These are phyloP conservation scores for Aspergillus texensis DNA, from an alignment of 2,329 filamentous ascomycete species.

Conservation along the genomic window DNA sequence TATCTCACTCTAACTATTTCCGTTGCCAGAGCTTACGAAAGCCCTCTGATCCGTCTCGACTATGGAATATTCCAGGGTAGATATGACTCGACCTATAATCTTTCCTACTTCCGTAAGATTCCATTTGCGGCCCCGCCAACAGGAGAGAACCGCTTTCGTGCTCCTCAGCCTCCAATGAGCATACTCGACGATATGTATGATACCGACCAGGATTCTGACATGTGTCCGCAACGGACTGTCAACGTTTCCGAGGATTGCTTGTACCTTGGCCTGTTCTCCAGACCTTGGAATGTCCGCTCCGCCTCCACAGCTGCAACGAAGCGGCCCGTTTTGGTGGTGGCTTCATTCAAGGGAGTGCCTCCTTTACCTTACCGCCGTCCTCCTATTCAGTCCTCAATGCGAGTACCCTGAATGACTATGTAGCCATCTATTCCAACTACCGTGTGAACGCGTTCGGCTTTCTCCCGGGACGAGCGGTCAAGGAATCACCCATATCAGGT, in stretches of 20 bases:
- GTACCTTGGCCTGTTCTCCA: constrained; percentile 62
- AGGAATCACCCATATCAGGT: constrained; percentile 48
- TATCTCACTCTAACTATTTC: constrained; percentile 13
- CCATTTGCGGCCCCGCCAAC: constrained; percentile 63
- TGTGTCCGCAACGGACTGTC: constrained; percentile 61
- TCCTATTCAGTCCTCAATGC: constrained; percentile 63
- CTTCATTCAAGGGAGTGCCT: constrained; percentile 61
- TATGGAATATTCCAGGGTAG: constrained; percentile 58
- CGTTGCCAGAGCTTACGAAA: constrained; percentile 21
- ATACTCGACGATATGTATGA: constrained; percentile 57
- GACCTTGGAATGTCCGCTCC: constrained; percentile 53
- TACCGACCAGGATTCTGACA: constrained; percentile 58
- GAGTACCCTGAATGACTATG: constrained; percentile 53
- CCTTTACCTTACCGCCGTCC: constrained; percentile 58
- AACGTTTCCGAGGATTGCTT: constrained; percentile 64
- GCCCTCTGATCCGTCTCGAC: constrained; percentile 47
- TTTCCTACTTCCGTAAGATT: constrained; percentile 63
- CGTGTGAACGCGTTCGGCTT: constrained; percentile 61
- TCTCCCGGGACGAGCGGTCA: constrained; percentile 53
- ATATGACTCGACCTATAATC: constrained; percentile 56
- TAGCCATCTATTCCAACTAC: constrained; percentile 58
- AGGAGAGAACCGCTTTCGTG: constrained; percentile 62
- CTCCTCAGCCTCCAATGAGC: constrained; percentile 57
- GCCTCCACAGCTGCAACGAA: constrained; percentile 1
- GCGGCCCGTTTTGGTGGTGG: constrained; percentile 61